Evolutionary conservation across 1,284 basidiomycete genomes (phyloP), one percentile per base, ranked within the genome.

Genomic region (Microbotryum violaceum): DNA sequence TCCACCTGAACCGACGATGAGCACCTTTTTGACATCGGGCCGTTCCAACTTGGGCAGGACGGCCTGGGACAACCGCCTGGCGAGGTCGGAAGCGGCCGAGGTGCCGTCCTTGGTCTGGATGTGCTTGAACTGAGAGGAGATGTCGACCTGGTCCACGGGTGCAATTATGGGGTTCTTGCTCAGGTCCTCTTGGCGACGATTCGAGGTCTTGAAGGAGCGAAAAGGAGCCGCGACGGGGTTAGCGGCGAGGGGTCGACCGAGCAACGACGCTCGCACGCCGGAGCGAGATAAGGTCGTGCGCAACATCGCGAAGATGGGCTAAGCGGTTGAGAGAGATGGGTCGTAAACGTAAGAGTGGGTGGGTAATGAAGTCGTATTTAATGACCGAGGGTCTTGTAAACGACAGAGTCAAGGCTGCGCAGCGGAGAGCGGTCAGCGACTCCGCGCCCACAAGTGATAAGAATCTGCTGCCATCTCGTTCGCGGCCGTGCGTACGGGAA

Each of bases 1-100:
- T 72, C 94, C 94, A 54, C 94, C 96, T n/a, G 92, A 97, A 54
- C 94, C 94, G 56, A 98, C 85, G 68, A 98, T 91, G 70, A 98
- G 83, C 53, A 98, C 93, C 78, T 98, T 98, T 72, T 84, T 85
- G 60, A 96, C 90, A 71, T 97, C 85, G 29, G 90, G 87, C 42
- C 87, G 83, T 46, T 86, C 84, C 44, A 92, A 80, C 72, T 89
- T 88, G 47, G 91, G 89, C 21, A 97, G 81, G 52, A 96, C 92
- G 72, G 87, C 89, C 23, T 91, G 89, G 12, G 90, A 94, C 63
- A 97, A 86, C 74, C 83, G 86, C 70, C 91, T 84, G 20, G 92
- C 92, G 61, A 97, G 81, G 73, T 94, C 91, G 10, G 91, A 94
- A 2, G 92, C 63, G 25, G 61, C 59, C 16, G 65, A 67, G 4